These are phyloP conservation scores for Penicillium sp. DNA, from an alignment of 2,329 filamentous ascomycete species.

Conservation along the genomic window DNA sequence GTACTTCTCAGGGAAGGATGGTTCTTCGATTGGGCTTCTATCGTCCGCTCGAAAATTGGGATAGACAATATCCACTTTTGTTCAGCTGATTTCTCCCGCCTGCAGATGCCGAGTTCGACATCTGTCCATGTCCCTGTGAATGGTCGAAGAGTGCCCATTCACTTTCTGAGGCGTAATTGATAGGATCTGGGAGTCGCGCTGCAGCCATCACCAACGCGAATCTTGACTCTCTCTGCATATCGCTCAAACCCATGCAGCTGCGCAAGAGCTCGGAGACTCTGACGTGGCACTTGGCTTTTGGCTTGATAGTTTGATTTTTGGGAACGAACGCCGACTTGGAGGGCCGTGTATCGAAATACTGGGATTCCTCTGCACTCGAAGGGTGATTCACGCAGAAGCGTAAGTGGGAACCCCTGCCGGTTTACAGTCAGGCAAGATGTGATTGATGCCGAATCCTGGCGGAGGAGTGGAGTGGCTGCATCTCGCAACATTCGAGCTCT, in stretches of 20 bases:
- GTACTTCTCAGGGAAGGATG: slow-evolving; percentile 16
- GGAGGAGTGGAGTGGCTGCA: slow-evolving; percentile 12
- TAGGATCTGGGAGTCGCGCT: slow-evolving; percentile 27
- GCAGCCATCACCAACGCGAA: slow-evolving; percentile 29
- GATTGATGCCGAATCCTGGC: background rate
- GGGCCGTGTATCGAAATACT: slow-evolving; percentile 19
- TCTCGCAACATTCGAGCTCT: background rate
- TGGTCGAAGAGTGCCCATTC: slow-evolving; percentile 27
- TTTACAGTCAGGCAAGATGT: too few species aligned
- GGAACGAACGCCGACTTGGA: slow-evolving; percentile 20
- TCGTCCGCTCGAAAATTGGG: slow-evolving; percentile 12
- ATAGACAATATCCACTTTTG: slow-evolving; percentile 23
- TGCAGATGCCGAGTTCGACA: slow-evolving; percentile 37
- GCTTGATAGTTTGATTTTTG: slow-evolving; percentile 22
- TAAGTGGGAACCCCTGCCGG: slow-evolving; percentile 9
- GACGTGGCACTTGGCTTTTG: slow-evolving; percentile 38
- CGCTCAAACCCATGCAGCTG: slow-evolving; percentile 34
- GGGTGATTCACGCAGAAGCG: slow-evolving; percentile 9
- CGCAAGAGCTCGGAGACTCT: slow-evolving; percentile 35
- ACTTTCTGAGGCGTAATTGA: slow-evolving; percentile 24
- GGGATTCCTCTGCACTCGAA: slow-evolving; percentile 14
- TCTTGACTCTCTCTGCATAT: slow-evolving; percentile 31
- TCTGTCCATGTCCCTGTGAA: slow-evolving; percentile 34
- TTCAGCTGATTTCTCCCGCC: slow-evolving; percentile 40
- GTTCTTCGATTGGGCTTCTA: slow-evolving; percentile 19